These are phyloP conservation scores for Isoetes engelmannii DNA, from an alignment of 83 land plant genomes.

Conservation along the genomic window DNA sequence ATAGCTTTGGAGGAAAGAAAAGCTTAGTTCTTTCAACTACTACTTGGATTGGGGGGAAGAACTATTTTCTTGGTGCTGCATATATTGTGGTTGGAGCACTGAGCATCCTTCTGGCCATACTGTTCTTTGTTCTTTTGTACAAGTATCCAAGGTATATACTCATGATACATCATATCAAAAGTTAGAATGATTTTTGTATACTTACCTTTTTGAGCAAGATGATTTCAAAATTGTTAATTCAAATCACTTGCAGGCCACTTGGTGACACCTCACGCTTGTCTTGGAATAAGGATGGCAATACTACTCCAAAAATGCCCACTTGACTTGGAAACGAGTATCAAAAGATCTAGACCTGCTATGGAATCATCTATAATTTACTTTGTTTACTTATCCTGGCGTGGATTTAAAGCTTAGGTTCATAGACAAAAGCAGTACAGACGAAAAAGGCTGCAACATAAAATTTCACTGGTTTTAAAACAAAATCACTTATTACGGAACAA, in stretches of 20 bases:
- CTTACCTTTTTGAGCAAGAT: too few species aligned
- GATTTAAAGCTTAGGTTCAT: too few species aligned
- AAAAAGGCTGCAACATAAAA: too few species aligned
- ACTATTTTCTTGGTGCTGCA: slow-evolving; percentile 57
- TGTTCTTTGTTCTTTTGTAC: slow-evolving; percentile 41
- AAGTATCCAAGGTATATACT: slow-evolving; percentile 44
- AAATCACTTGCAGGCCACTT: slow-evolving; percentile 30
- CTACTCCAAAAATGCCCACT: too few species aligned
- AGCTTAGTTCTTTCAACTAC: slow-evolving; percentile 66
- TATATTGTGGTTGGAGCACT: slow-evolving; percentile 57
- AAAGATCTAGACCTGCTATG: too few species aligned
- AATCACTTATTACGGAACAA: too few species aligned
- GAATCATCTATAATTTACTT: too few species aligned
- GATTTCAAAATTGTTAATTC: neutral
- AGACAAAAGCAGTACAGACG: too few species aligned
- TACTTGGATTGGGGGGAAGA: slow-evolving; percentile 60
- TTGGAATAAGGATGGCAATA: slow-evolving; percentile 31
- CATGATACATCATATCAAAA: too few species aligned
- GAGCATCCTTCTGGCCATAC: slow-evolving; percentile 49
- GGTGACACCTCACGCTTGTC: slow-evolving; percentile 45
- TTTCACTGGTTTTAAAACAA: too few species aligned
- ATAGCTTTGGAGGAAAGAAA: slow-evolving; percentile 56
- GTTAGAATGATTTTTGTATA: neutral
- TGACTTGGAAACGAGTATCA: too few species aligned
- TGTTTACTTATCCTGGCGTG: too few species aligned